These are phyloP conservation scores for Silene conica DNA, from an alignment of 148 eudicot species.

Conservation along the genomic window DNA sequence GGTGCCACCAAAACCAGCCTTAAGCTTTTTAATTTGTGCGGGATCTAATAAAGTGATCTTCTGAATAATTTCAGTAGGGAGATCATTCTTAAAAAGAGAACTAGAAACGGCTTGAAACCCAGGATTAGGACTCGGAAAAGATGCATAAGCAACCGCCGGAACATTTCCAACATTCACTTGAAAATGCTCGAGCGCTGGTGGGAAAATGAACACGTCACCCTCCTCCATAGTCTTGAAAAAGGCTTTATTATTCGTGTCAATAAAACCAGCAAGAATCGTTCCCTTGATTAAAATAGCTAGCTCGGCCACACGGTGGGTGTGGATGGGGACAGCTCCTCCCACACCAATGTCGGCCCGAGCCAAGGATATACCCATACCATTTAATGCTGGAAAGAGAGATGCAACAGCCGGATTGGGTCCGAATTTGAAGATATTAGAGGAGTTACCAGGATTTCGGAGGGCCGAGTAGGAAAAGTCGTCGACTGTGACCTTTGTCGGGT, in stretches of 20 bases:
- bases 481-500: neutral
- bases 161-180: neutral
- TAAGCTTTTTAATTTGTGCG: slow-evolving; percentile 50
- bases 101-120: neutral
- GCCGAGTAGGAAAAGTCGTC: slow-evolving; percentile 4
- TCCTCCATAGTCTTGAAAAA: neutral
- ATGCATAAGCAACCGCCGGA: neutral
- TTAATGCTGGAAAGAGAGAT: neutral
- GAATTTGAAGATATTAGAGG: neutral
- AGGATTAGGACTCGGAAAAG: neutral
- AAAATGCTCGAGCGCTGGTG: slow-evolving; percentile 4
- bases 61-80: slow-evolving; percentile 45
- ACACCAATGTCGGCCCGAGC: neutral
- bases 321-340: neutral
- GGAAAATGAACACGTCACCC: neutral
- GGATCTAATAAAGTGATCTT: slow-evolving; percentile 47
- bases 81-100: slow-evolving; percentile 36
- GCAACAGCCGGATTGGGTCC: neutral
- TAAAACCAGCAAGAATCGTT: neutral
- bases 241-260: slow-evolving; percentile 1
- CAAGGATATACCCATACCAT: neutral
- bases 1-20: slow-evolving; percentile 56
- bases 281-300: neutral
- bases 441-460: neutral
- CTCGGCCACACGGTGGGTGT: neutral